Conservation (phyloP, 2,329 filamentous ascomycete genomes). For the Reticulascus tulasneorum region DNA sequence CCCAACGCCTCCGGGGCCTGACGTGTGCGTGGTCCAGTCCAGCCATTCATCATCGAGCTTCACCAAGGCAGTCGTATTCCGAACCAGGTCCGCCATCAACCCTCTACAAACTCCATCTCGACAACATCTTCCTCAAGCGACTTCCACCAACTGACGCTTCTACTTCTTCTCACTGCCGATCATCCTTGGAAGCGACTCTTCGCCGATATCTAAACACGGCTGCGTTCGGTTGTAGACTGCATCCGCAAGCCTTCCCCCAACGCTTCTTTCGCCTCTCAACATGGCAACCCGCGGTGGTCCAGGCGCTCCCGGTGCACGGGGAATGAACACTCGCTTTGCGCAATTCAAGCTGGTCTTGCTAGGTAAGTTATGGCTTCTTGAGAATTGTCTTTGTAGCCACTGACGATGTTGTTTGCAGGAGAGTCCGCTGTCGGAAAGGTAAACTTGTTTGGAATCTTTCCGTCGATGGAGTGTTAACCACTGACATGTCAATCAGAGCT, state of each 20-base stretch:
- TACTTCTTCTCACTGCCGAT: no score
- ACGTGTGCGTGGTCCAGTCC: constrained; percentile 10
- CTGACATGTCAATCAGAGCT: constrained; percentile 61
- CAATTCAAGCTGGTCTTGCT: constrained; percentile 98
- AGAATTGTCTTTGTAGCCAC: constrained; percentile 6
- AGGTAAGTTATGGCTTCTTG: constrained; percentile 54
- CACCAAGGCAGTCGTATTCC: constrained; percentile 16
- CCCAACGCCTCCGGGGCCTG: constrained; percentile 4
- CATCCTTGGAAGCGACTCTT: no score
- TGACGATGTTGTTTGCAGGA: constrained; percentile 50
- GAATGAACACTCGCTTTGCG: constrained; percentile 80
- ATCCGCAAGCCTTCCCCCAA: constrained; percentile 16
- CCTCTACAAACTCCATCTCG: constrained; percentile 1
- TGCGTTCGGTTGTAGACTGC: no score
- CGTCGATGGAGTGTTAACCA: no score
- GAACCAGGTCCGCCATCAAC: constrained; percentile 11
- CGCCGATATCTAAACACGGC: no score
- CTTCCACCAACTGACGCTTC: no score
- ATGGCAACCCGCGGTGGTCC: constrained; percentile 76
- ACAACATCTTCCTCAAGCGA: not conserved
- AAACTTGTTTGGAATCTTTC: constrained; percentile 17
- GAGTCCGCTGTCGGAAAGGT: constrained; percentile 99
- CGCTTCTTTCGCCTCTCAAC: constrained; percentile 26
- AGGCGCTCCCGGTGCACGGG: constrained; percentile 47
- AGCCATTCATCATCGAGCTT: constrained; percentile 11